Base-by-base conservation (phyloP, 2,329 filamentous ascomycete genomes). In the Botrytis aclada region DNA sequence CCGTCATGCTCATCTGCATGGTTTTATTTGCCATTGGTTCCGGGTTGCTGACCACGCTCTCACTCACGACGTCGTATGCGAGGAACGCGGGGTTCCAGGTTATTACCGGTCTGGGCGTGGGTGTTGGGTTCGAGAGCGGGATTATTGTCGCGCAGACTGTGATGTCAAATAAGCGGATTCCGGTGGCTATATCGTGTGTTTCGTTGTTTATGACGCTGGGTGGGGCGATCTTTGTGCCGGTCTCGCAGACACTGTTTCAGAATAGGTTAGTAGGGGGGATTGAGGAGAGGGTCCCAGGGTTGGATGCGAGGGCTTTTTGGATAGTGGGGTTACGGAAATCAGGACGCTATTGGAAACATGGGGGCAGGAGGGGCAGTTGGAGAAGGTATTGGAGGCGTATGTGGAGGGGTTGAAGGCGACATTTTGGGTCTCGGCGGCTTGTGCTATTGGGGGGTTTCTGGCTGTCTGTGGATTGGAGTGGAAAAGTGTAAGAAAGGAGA, bases 171-270 rank as follows among this genome's bases (percentile, higher is more conserved):
- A 82, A 84, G 3, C 84, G 86, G 74, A 82, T 88, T n/a, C 85
- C 87, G 0, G 82, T 86, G 2, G 87, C 82, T 39, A 87, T 84
- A 6, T 85, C 86, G 8, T 85, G 82, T 70, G 83, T 88, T 4
- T 84, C 86, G 56, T 91, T 93, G 81, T 89, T 88, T 82, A 89
- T 92, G 78, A 85, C 85, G 2, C 84, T 93, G 7, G 90, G 90
- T 56, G 90, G 90, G 4, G 89, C 91, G 3, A 81, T 93, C 34
- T 88, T 88, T 76, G 86, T 93, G 65, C 86, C 88, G 9, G 87
- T 92, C 14, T 87, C 88, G 0, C 89, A 93, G 79, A 88, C 89
- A 32, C 69, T 92, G 63, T 92, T 93, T 82, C 86, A 88, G 74
- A 92, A 92, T 78, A 88, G 85, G 0, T 83, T 93, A 32, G 82